Conservation (phyloP, 2,329 filamentous ascomycete species). For the Madurella mycetomatis region DNA sequence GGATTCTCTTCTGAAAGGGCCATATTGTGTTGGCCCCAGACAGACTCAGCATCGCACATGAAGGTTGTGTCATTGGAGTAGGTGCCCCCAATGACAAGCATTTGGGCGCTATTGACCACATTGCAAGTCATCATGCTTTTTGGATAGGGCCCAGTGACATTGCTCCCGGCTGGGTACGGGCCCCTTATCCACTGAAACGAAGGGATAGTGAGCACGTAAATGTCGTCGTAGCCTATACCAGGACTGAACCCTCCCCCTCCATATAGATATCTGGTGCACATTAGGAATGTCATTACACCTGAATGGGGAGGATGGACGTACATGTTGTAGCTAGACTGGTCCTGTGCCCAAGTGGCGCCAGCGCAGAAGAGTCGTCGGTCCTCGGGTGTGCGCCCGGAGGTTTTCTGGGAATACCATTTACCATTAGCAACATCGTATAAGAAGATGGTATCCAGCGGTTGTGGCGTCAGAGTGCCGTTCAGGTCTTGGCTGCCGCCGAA, state of each 20-base stretch:
- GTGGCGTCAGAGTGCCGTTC: constrained; percentile 11
- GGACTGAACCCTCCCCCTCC: constrained; percentile 13
- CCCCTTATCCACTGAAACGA: constrained; percentile 18
- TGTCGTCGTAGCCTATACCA: constrained; percentile 15
- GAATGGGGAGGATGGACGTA: neutral
- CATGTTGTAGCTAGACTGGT: constrained; percentile 21
- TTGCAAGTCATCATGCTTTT: constrained; percentile 16
- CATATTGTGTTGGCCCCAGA: constrained; percentile 17
- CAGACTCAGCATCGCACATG: constrained; percentile 13
- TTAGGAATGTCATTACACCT: neutral
- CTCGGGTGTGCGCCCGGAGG: constrained; percentile 9
- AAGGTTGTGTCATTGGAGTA: constrained; percentile 12
- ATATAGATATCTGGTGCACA: constrained; percentile 15
- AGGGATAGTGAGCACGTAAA: constrained; percentile 19
- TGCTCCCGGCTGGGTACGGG: constrained; percentile 10
- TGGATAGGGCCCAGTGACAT: constrained; percentile 11
- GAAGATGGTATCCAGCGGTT: constrained; percentile 17
- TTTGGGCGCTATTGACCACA: constrained; percentile 17
- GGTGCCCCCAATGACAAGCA: constrained; percentile 17
- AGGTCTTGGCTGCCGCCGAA: constrained; percentile 16
- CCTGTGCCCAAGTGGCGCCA: constrained; percentile 16
- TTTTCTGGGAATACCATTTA: constrained; percentile 17
- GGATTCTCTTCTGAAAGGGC: constrained; percentile 14
- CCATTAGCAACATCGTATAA: constrained; percentile 15
- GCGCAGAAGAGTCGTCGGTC: constrained; percentile 15